Evolutionary conservation across 176 grass and related monocot species (phyloP), one percentile per base, ranked within the genome.

Genomic region (Olyra latifolia): DNA sequence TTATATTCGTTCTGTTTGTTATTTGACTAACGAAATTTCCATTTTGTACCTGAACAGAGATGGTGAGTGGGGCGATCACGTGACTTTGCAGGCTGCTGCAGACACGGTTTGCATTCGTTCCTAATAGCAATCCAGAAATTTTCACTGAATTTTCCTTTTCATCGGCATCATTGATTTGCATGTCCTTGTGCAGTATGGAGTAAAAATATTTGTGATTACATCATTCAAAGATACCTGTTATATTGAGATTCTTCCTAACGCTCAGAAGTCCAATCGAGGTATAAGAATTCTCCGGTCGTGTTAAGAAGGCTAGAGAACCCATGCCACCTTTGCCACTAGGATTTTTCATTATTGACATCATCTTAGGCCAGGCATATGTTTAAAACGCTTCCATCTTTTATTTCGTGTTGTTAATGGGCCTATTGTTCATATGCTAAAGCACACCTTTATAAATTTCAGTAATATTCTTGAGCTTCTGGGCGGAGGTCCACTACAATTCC

Each of bases 181-280:
- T 80, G 27, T 25, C 87, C 63, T 87, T 76, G 42, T 65, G 76
- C 84, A 93, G 91, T 93, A 93, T 32, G 91, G 91, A 17, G 87
- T 93, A 69, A 93, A 93, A 85, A 89, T 93, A 86, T 89, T 93
- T 78, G 87, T 93, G 44, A 93, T 93, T 82, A 93, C 87, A 79
- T 93, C 91, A 10, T 93, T 93, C 84, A 87, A 87, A 85, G 84
- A 93, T 87, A 93, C 91, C 19, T 89, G 91, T 71, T 93, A 93
- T 54, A 93, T 93, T 46, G 87, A 93, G 80, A 93, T 89, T 84
- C 76, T 84, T 50, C 91, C 87, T 29, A 87, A 83, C 27, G 54
- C 69, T 84, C 47, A 89, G 69, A 93, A 89, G 68, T 93, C 91
- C 73, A 87, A 87, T 45, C 75, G 87, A 93, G 91, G 87, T 93